These are phyloP conservation scores for Russula sp. DNA, from an alignment of 768 basidiomycete genomes.

Conservation along the genomic window DNA sequence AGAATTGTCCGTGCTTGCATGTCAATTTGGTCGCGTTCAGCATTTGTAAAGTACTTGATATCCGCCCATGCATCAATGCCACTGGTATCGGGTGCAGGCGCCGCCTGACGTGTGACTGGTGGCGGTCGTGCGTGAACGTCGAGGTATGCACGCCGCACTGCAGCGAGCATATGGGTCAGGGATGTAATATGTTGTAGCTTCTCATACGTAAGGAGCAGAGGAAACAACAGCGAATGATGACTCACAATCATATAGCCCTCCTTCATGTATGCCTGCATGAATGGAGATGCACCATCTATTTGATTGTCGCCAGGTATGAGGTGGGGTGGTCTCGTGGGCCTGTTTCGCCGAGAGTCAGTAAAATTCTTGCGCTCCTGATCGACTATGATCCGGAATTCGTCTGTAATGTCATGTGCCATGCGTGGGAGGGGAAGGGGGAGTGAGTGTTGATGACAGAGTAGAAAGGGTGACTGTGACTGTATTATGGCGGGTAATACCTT, in stretches of 20 bases:
- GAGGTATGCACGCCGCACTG: conserved; percentile 83
- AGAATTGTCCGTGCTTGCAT: conserved; percentile 83
- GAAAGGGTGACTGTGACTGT: neutral
- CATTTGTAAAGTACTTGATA: conserved; percentile 71
- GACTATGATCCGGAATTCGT: conserved; percentile 15
- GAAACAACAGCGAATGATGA: conserved; percentile 25
- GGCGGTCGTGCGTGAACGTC: conserved; percentile 58
- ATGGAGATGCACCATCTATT: conserved; percentile 24
- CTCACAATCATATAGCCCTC: conserved; percentile 71
- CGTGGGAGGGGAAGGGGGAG: neutral
- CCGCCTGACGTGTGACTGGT: conserved; percentile 47
- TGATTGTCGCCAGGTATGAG: conserved; percentile 14
- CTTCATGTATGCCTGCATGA: conserved; percentile 61
- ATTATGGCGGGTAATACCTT: neutral
- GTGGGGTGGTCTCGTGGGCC: neutral
- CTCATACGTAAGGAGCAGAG: conserved; percentile 4
- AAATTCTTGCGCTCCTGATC: conserved; percentile 6
- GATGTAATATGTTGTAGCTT: conserved; percentile 72
- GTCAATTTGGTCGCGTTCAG: conserved; percentile 95
- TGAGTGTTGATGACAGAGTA: neutral
- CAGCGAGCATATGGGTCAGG: conserved; percentile 62
- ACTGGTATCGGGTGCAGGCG: conserved; percentile 50
- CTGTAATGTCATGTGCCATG: conserved; percentile 17
- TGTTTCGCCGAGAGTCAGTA: conserved; percentile 6
- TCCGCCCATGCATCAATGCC: conserved; percentile 50